Evolutionary conservation across 352 stramenopile genomes (phyloP).

Genomic region (Globisporangium mamillatum): DNA sequence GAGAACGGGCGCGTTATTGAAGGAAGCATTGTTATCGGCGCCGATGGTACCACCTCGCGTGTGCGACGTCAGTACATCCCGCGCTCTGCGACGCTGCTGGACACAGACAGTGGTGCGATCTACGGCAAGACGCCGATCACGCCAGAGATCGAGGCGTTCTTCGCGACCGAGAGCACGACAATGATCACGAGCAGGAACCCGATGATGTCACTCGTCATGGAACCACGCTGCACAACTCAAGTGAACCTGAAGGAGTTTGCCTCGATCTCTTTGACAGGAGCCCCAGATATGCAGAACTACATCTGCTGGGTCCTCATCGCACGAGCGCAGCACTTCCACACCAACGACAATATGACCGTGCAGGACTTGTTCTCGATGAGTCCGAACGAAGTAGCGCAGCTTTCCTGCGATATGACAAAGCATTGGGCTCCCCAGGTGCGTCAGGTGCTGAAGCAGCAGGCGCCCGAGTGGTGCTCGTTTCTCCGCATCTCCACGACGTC

Average conservation of each 20-base stretch:
- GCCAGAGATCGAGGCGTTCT: slow-evolving; percentile 43
- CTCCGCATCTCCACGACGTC: slow-evolving; percentile 62
- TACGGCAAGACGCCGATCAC: slow-evolving; percentile 66
- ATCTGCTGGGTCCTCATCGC: slow-evolving; percentile 62
- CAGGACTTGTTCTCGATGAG: slow-evolving; percentile 50
- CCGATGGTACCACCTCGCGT: slow-evolving; percentile 57
- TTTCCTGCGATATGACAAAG: slow-evolving; percentile 48
- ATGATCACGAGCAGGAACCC: slow-evolving; percentile 41
- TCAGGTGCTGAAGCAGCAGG: slow-evolving; percentile 38
- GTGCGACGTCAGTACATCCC: slow-evolving; percentile 60
- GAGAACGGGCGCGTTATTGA: slow-evolving; percentile 48
- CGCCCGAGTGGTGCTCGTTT: slow-evolving; percentile 52
- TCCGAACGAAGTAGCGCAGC: slow-evolving; percentile 36
- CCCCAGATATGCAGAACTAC: slow-evolving; percentile 42
- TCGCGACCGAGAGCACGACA: slow-evolving; percentile 45
- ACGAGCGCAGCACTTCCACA: slow-evolving; percentile 40
- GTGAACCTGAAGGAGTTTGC: slow-evolving; percentile 29
- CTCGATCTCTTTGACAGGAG: slow-evolving; percentile 9
- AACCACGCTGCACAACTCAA: slow-evolving; percentile 37
- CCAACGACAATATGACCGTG: slow-evolving; percentile 22
- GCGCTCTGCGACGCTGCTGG: slow-evolving; percentile 36
- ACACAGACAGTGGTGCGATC: slow-evolving; percentile 62
- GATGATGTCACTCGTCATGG: slow-evolving; percentile 57
- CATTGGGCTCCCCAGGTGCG: slow-evolving; percentile 48
- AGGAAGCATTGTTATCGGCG: slow-evolving; percentile 47